Percentiles rank a stretch among this genome's conserved stretches.
Evolutionary conservation across 2,329 filamentous ascomycete genomes (phyloP).

Genomic region (Colletotrichum endophyticum): DNA sequence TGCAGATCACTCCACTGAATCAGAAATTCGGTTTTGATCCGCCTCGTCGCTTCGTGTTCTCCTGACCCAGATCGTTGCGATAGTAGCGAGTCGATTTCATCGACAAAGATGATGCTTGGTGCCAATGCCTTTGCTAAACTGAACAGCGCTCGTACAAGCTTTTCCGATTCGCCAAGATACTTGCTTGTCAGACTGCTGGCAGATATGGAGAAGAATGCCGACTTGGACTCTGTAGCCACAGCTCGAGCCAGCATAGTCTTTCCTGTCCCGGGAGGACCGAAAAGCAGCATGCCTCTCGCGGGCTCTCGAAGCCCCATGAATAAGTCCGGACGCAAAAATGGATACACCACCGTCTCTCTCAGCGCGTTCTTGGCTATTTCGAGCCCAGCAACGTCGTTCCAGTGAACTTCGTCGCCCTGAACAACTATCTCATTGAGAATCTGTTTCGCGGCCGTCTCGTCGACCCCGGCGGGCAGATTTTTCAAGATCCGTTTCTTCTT

Average conservation of each 20-base stretch:
- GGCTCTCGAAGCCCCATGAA: conserved; percentile 96
- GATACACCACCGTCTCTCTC: conserved; percentile 96
- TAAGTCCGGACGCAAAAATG: conserved; percentile 90
- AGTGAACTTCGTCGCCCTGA: conserved; percentile 91
- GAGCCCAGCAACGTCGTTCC: conserved; percentile 91
- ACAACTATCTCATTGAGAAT: conserved; percentile 97
- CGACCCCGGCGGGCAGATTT: conserved; percentile 80
- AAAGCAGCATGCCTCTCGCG: conserved; percentile 92
- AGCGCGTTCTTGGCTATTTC: conserved; percentile 90
- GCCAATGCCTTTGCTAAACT: conserved; percentile 86
- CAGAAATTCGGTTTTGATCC: conserved; percentile 97
- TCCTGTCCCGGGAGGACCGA: conserved; percentile 95
- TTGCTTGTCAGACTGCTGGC: conserved; percentile 95
- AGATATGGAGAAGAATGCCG: conserved; percentile 96
- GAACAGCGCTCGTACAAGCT: conserved; percentile 92
- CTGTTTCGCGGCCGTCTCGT: conserved; percentile 82
- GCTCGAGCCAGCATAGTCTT: conserved; percentile 98
- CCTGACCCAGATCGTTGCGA: conserved; percentile 82
- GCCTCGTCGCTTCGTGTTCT: conserved; percentile 89
- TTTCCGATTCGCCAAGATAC: conserved; percentile 95
- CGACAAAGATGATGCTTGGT: conserved; percentile 96
- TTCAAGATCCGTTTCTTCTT: conserved; percentile 72
- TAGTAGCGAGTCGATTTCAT: conserved; percentile 94
- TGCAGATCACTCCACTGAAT: conserved; percentile 98
- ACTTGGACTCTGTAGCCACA: conserved; percentile 92